Base-by-base conservation (phyloP, 805 yeast genomes). In the Candida multigemmis region DNA sequence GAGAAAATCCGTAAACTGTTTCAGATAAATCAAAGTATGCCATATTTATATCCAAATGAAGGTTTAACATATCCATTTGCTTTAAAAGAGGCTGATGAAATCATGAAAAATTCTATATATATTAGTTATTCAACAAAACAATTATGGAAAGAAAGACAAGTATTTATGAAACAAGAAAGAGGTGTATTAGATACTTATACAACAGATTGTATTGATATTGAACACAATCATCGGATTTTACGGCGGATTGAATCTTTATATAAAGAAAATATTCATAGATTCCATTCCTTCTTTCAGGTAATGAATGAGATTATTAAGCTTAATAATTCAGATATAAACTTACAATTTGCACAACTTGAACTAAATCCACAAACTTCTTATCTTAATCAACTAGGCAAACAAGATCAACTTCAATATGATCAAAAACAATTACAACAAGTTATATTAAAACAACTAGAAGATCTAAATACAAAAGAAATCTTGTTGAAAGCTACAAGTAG, bases 31-130 rank as follows among this genome's bases (percentile, higher is more conserved):
- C 74, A 72, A 45, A 65, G 73, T 3, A 72, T 69, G 52, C 89
- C 91, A 1, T 66, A 77, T 29, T 55, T 80, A 3, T 76, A 71
- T 38, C 87, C 89, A 1, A 46, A 48, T 11, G 58, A 47, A 5
- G 58, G 47, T 4, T 51, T 50, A 2, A 45, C 42, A 17, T 73
- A 76, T 0, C 96, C 96, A 0, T 65, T 56, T 21, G 85, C 94
- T 34, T 74, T 87, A 16, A 60, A 68, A 24, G 95, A 89, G 46
- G 96, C 96, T 0, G 66, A 83, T 14, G 68, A 69, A 9, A 67
- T 89, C 6, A 68, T 84, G 34, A 63, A 68, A 16, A 55, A 69
- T 7, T 71, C 80, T 10, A 67, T 83, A 2, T 63, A 72, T 30
- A 78, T 79, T 13, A 76, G 81, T 24, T 68, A 82, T 29, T 68